Conservation (phyloP, 1,139 yeast genomes). For the Hanseniaspora uvarum region DNA sequence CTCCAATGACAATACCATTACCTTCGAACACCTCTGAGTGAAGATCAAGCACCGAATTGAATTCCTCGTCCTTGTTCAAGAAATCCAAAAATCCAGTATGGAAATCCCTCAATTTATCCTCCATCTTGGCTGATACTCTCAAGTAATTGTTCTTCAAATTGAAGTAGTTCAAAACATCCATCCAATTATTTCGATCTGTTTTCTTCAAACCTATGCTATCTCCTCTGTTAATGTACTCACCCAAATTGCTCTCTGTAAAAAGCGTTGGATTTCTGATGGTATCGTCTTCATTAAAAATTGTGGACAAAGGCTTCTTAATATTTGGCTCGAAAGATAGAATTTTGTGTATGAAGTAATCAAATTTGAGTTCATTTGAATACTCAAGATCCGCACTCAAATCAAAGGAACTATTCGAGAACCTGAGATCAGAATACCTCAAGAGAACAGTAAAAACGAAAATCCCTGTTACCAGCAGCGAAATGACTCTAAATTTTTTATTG, state of each 20-base stretch:
- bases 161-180: neutral
- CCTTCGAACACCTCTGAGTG: constrained; percentile 33
- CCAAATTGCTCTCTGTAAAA: neutral
- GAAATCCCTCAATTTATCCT: neutral
- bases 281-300: neutral
- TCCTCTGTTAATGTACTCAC: neutral
- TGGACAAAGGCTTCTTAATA: neutral
- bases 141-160: neutral
- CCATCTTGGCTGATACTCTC: neutral
- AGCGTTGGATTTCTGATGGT: neutral
- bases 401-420: too few relatives aligned
- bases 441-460: too few relatives aligned
- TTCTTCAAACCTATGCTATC: neutral
- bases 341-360: neutral
- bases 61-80: neutral
- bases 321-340: neutral
- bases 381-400: too few relatives aligned
- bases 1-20: constrained; percentile 70
- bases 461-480: too few relatives aligned
- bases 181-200: neutral
- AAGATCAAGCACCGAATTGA: neutral
- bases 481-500: too few relatives aligned
- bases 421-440: neutral
- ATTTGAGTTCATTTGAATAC: neutral
- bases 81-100: neutral